Evolutionary conservation across 768 basidiomycete species (phyloP).

Genomic region (Lactarius sanguifluus): DNA sequence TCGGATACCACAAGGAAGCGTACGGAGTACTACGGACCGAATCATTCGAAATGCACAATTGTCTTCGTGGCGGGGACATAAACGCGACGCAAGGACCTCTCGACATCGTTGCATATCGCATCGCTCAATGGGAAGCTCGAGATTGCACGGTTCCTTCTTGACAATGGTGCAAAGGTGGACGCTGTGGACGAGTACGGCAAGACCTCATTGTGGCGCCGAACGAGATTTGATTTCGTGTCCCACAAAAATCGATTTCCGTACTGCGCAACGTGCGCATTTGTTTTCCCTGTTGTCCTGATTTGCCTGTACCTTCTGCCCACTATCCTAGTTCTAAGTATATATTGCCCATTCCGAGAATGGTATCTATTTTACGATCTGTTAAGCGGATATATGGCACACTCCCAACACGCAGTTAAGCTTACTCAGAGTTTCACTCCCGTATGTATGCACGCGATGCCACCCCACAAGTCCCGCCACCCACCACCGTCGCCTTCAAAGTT

Average conservation of each 20-base stretch:
- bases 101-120: too few species aligned
- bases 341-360: not conserved
- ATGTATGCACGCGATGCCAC: conserved; percentile 84
- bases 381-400: not conserved
- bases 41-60: not conserved
- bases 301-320: too few species aligned
- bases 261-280: too few species aligned
- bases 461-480: conserved; percentile 86
- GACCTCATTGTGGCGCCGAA: too few species aligned
- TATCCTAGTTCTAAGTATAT: not conserved
- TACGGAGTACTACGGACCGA: not conserved
- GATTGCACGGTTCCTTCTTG: too few species aligned
- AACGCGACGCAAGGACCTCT: too few species aligned
- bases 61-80: too few species aligned
- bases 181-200: too few species aligned
- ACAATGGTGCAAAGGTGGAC: too few species aligned
- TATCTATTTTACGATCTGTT: not conserved
- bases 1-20: conserved; percentile 1
- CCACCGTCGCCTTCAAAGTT: conserved; percentile 64
- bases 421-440: conserved; percentile 74
- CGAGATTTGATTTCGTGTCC: not conserved
- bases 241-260: not conserved
- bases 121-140: too few species aligned
- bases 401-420: not conserved
- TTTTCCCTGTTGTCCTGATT: not conserved